Conservation (phyloP, 2,329 filamentous ascomycete species). For the Trichoderma arundinaceum region DNA sequence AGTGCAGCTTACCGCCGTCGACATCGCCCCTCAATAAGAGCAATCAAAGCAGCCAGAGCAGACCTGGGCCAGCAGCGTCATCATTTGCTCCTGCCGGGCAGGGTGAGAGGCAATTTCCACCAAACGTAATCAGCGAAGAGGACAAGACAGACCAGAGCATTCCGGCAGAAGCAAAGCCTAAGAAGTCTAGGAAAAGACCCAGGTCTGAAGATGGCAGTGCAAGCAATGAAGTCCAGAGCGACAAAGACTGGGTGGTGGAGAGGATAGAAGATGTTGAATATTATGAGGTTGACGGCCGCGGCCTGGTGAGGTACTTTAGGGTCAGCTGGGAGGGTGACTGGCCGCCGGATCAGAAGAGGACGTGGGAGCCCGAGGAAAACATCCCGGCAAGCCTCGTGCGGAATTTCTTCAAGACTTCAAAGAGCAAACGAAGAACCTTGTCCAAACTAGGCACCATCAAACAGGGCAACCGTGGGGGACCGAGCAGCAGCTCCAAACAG, state of each 20-base stretch:
- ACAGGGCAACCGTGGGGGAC: background rate
- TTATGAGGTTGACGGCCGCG: slow-evolving; percentile 46
- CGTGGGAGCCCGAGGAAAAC: slow-evolving; percentile 63
- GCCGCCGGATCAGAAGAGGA: slow-evolving; percentile 61
- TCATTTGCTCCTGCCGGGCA: background rate
- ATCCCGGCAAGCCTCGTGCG: slow-evolving; percentile 51
- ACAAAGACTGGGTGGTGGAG: slow-evolving; percentile 51
- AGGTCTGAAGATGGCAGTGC: slow-evolving; percentile 7
- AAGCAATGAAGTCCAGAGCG: slow-evolving; percentile 32
- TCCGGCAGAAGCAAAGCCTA: background rate
- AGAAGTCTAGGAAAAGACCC: slow-evolving; percentile 15
- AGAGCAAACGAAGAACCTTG: slow-evolving; percentile 36
- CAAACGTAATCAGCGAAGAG: background rate
- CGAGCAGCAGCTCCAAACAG: background rate
- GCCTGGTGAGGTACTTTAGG: slow-evolving; percentile 52
- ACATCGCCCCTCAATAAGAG: background rate
- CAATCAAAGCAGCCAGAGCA: background rate
- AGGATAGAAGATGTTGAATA: slow-evolving; percentile 51
- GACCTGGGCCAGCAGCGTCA: background rate
- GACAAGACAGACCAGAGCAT: background rate
- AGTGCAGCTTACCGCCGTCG: background rate
- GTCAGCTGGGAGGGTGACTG: slow-evolving; percentile 64
- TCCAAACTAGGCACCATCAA: slow-evolving; percentile 27
- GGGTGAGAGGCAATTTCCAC: background rate
- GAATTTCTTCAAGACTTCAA: slow-evolving; percentile 46